A percentile compares a stretch with the other conserved stretches of the same genome.
Conservation (phyloP, 2,329 filamentous ascomycete species). For the Tolypocladium pustulatum region DNA sequence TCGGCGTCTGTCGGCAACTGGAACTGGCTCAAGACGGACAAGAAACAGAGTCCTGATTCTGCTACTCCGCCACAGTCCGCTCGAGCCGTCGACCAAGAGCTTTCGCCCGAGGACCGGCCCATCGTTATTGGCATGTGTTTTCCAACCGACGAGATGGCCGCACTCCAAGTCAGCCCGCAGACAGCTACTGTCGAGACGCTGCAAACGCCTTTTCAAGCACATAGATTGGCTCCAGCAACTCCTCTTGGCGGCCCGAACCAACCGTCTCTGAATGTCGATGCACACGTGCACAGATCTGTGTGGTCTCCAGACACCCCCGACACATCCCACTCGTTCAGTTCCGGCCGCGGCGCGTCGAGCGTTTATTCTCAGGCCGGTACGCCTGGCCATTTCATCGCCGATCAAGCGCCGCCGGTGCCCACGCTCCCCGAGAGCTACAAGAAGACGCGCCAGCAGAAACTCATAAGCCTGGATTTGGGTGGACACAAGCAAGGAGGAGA, state of each 20-base stretch:
- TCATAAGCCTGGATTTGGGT: constrained; percentile 24
- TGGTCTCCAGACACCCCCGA: constrained; percentile 55
- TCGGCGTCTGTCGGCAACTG: constrained; percentile 46
- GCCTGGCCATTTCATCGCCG: constrained; percentile 15
- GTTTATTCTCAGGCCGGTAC: constrained; percentile 48
- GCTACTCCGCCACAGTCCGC: constrained; percentile 15
- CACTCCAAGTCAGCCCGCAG: constrained; percentile 33
- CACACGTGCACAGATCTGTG: constrained; percentile 27
- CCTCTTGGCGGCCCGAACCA: neutral
- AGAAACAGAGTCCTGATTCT: constrained; percentile 16
- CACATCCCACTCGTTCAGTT: constrained; percentile 29
- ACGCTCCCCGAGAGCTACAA: constrained; percentile 37
- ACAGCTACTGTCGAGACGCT: constrained; percentile 33
- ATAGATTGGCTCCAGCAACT: neutral
- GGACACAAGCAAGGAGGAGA: constrained; percentile 30
- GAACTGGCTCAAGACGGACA: constrained; percentile 41
- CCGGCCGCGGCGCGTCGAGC: constrained; percentile 41
- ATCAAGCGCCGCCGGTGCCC: constrained; percentile 49
- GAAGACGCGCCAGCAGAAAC: constrained; percentile 18
- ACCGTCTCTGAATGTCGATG: neutral
- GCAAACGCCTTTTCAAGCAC: neutral
- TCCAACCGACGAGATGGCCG: constrained; percentile 30
- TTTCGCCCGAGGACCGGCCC: constrained; percentile 59
- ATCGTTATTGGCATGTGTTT: constrained; percentile 65
- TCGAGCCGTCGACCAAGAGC: constrained; percentile 27